Evolutionary conservation across 257 asterid species (phyloP), one percentile per base, ranked within the genome.

Genomic region (Solanum rostratum): DNA sequence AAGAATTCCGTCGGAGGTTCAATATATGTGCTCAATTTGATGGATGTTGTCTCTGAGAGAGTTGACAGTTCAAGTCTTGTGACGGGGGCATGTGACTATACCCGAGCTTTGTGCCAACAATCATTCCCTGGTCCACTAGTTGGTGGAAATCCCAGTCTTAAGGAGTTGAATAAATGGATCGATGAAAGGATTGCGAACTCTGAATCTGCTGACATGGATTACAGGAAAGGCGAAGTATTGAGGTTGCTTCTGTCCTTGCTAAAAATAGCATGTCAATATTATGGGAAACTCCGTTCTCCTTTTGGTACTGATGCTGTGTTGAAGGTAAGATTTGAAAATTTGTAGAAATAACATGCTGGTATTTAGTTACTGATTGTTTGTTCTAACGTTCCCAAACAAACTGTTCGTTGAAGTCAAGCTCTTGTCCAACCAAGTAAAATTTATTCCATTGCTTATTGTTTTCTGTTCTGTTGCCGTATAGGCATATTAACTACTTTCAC

Each of bases 251-350:
- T 95, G 19, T 92, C 96, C 10, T 86, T 96, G 92, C 92, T 96
- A 54, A 96, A 93, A 90, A 91, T 97, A 85, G 93, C 94, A 54
- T 92, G 98, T 85, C 97, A 92, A 86, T 89, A 91, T 86, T 95
- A 95, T 86, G 99, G 99, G 73, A 95, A 93, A 90, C 92, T 97
- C 46, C 93, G 99, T 55, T 93, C 98, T 52, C 98, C 99, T 55
- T 93, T 93, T 82, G 98, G 98, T 76, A 85, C 97, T 62, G 99
- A 97, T 83, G 63, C 91, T 71, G 84, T 49, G 6, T 80, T 85
- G 84, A 93, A 94, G 99, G 99, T 95, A 89, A 3, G 6, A 30
- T 65, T 29, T 29, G 74, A 15, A 65, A 65, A 15, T 30, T 13
- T 63, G 33, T 63, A 27, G 70, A 41, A 29, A 65, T 65, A 76